These are phyloP conservation scores for Homolaphlyctis polyrhiza DNA, from an alignment of 371 early-diverging fungal species.

Conservation along the genomic window DNA sequence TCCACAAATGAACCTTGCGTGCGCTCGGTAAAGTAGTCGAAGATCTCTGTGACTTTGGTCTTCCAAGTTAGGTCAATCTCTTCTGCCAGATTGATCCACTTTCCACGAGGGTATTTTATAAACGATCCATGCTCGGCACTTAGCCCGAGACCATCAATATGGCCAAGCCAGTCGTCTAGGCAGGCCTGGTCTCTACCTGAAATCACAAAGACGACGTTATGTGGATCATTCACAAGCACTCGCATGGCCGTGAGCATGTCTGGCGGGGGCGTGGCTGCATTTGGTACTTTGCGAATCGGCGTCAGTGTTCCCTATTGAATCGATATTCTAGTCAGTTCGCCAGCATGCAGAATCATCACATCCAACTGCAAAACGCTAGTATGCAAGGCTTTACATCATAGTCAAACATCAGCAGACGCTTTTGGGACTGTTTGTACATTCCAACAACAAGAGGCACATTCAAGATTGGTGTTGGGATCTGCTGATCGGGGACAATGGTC, in stretches of 20 bases:
- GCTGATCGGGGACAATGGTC: slow-evolving; percentile 11
- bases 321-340: not conserved
- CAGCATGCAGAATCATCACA: not conserved
- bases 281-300: slow-evolving; percentile 42
- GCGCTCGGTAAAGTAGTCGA: slow-evolving; percentile 84
- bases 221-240: slow-evolving; percentile 41
- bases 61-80: slow-evolving; percentile 84
- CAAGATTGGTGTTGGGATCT: slow-evolving; percentile 61
- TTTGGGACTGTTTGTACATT: slow-evolving; percentile 52
- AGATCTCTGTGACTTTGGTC: slow-evolving; percentile 77
- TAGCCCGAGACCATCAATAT: slow-evolving; percentile 70
- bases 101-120: slow-evolving; percentile 56
- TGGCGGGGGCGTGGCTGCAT: slow-evolving; percentile 44
- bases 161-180: slow-evolving; percentile 72
- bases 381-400: slow-evolving; percentile 29
- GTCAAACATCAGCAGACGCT: slow-evolving; percentile 55
- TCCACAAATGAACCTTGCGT: slow-evolving; percentile 86
- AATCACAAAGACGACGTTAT: slow-evolving; percentile 87
- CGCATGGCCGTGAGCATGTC: slow-evolving; percentile 38
- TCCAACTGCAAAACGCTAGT: slow-evolving; percentile 2
- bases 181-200: slow-evolving; percentile 85
- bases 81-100: slow-evolving; percentile 76
- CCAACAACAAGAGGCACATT: slow-evolving; percentile 40
- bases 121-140: slow-evolving; percentile 87
- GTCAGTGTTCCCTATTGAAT: slow-evolving; percentile 39